phyloP scores from a whole-genome alignment of 371 early-diverging fungal genomes.

The Mortierella sp. region DNA sequence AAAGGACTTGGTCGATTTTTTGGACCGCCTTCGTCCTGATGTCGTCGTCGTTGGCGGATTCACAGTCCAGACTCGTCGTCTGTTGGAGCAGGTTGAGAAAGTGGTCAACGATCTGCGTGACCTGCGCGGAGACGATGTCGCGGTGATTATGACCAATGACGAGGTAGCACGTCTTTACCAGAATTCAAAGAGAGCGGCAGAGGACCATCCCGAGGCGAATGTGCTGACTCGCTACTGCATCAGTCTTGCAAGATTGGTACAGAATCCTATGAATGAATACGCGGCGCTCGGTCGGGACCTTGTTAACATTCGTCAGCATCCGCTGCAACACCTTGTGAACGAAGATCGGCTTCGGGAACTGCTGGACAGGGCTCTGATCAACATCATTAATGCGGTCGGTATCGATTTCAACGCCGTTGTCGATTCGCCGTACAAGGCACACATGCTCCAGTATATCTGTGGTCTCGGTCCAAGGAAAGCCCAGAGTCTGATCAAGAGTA shows the following conservation, averaged over 20 bases:
- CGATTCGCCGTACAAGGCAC: conserved; percentile 73
- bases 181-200: conserved; percentile 76
- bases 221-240: conserved; percentile 89
- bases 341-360: conserved; percentile 72
- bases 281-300: conserved; percentile 84
- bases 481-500: conserved; percentile 68
- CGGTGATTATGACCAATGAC: conserved; percentile 82
- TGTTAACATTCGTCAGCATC: conserved; percentile 76
- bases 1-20: conserved; percentile 68
- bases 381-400: conserved; percentile 87
- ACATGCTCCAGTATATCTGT: conserved; percentile 88
- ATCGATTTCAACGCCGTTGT: conserved; percentile 90
- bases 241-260: conserved; percentile 85
- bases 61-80: conserved; percentile 74
- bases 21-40: conserved; percentile 74
- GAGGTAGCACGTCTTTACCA: conserved; percentile 89
- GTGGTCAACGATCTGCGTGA: conserved; percentile 66
- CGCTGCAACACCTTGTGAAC: conserved; percentile 74
- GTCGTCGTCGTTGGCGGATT: conserved; percentile 89
- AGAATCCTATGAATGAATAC: conserved; percentile 89
- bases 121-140: conserved; percentile 54
- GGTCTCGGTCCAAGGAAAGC: conserved; percentile 98
- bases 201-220: conserved; percentile 77
- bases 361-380: conserved; percentile 90
- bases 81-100: conserved; percentile 75